Conservation (phyloP, 305 asterid species). For the Rubia peregrina region DNA sequence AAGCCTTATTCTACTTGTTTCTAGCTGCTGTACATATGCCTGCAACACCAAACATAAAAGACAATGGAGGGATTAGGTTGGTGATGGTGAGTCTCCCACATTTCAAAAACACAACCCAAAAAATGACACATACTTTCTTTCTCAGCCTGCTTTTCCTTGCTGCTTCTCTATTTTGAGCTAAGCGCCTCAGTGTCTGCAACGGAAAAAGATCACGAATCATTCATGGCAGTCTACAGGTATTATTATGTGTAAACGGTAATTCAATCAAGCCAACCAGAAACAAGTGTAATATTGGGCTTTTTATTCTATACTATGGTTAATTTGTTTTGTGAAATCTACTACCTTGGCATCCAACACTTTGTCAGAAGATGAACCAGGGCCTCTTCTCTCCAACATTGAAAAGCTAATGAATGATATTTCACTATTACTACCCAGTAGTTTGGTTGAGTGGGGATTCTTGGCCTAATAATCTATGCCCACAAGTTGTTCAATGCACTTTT, state of each 20-base stretch:
- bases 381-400: constrained; percentile 60
- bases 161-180: constrained; percentile 99
- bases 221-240: neutral
- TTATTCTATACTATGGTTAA: neutral
- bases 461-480: neutral
- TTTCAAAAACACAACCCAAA: constrained; percentile 5
- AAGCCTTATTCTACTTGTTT: constrained; percentile 83
- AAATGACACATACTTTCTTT: constrained; percentile 53
- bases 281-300: neutral
- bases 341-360: constrained; percentile 76
- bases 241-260: neutral
- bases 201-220: constrained; percentile 10
- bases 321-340: neutral
- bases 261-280: neutral
- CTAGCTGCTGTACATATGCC: constrained; percentile 96
- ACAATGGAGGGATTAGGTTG: neutral
- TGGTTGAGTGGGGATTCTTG: constrained; percentile 2
- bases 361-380: constrained; percentile 59
- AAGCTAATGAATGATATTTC: constrained; percentile 10
- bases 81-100: neutral
- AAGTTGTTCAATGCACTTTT: neutral
- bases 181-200: constrained; percentile 83
- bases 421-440: neutral
- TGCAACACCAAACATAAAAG: constrained; percentile 21
- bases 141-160: constrained; percentile 95